These are phyloP conservation scores for Aureobasidium sp. DNA, from an alignment of 2,329 filamentous ascomycete genomes.

Conservation along the genomic window DNA sequence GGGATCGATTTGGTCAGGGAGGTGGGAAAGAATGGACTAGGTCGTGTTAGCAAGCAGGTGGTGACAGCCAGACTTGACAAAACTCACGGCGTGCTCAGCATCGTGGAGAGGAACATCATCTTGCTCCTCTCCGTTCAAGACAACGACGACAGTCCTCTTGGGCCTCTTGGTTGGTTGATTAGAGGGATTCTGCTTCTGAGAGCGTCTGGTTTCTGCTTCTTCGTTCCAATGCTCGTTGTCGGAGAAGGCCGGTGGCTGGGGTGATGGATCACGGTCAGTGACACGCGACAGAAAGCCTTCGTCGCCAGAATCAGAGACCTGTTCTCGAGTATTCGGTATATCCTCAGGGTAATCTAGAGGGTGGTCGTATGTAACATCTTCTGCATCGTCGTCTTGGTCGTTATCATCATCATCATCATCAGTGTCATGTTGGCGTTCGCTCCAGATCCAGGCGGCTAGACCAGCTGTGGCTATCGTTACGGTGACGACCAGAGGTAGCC, in stretches of 20 bases:
- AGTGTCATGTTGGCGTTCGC: constrained; percentile 81
- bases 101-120: constrained; percentile 61
- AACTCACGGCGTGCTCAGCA: constrained; percentile 84
- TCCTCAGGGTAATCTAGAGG: constrained; percentile 21
- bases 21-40: constrained; percentile 81
- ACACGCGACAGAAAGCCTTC: constrained; percentile 76
- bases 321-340: neutral
- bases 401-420: constrained; percentile 70
- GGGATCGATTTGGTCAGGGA: constrained; percentile 80
- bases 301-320: neutral
- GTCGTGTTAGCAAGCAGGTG: neutral
- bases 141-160: constrained; percentile 83
- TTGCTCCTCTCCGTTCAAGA: constrained; percentile 84
- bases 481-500: constrained; percentile 89
- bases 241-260: constrained; percentile 69
- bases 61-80: neutral
- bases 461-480: constrained; percentile 89
- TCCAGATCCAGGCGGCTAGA: constrained; percentile 93
- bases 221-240: constrained; percentile 96
- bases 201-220: constrained; percentile 76
- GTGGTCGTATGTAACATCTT: constrained; percentile 32
- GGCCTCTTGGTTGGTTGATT: constrained; percentile 31
- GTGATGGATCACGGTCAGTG: constrained; percentile 85
- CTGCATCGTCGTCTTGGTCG: constrained; percentile 57
- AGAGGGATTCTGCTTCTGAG: constrained; percentile 41